phyloP scores from a whole-genome alignment of 2,329 filamentous ascomycete species.

The Colletotrichum tanaceti region DNA sequence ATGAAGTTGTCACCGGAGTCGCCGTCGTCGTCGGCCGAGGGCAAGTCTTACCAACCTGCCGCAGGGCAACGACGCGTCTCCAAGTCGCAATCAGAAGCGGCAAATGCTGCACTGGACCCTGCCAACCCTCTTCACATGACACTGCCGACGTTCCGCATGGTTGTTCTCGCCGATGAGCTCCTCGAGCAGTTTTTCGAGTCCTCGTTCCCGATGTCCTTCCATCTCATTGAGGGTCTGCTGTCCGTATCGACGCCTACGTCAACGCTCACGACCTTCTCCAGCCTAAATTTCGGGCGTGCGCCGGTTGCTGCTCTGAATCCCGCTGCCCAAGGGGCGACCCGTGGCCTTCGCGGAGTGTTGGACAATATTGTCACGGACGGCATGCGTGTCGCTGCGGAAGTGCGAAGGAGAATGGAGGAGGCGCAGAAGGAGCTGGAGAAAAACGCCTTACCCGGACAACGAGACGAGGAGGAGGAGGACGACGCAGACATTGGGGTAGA shows the following conservation, averaged over 20 bases:
- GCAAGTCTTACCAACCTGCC: conserved; percentile 20
- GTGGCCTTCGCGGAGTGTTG: conserved; percentile 89
- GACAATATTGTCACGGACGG: conserved; percentile 98
- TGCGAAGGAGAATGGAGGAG: conserved; percentile 92
- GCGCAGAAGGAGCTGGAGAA: conserved; percentile 91
- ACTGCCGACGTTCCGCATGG: conserved; percentile 97
- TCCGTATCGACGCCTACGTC: conserved; percentile 56
- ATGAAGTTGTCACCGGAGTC: conserved; percentile 51
- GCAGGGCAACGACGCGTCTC: conserved; percentile 57
- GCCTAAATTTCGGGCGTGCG: conserved; percentile 68
- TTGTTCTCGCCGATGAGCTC: conserved; percentile 93
- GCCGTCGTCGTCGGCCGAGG: conserved; percentile 34
- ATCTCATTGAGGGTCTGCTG: conserved; percentile 75
- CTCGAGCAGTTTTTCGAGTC: conserved; percentile 98
- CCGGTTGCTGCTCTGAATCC: conserved; percentile 53
- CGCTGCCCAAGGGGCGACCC: conserved; percentile 67
- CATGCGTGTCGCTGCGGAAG: conserved; percentile 94
- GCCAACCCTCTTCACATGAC: conserved; percentile 95
- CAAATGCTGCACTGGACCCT: conserved; percentile 91
- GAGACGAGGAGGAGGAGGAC: conserved; percentile 76
- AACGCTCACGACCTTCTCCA: conserved; percentile 87
- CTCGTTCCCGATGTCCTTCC: conserved; percentile 93
- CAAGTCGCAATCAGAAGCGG: conserved; percentile 77
- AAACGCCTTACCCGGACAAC: conserved; percentile 74
- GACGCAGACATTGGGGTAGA: conserved; percentile 64